These are phyloP conservation scores for Rubia occidens DNA, from an alignment of 305 asterid genomes.

Conservation along the genomic window DNA sequence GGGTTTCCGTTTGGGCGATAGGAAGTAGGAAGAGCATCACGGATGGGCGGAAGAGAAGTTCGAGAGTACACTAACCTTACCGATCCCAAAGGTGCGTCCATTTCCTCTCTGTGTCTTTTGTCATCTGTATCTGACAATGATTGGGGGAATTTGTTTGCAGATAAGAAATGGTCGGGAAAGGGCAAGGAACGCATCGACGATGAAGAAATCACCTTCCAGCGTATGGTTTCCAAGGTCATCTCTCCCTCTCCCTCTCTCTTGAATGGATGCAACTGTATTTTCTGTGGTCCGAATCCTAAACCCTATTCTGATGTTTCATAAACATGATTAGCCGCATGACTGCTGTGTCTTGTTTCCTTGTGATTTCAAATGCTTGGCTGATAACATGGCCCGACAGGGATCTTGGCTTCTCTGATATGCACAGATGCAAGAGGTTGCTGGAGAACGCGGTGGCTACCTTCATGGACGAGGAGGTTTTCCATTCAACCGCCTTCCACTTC, in stretches of 20 bases:
- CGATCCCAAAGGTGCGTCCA: conserved; percentile 68
- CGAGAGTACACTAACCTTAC: conserved; percentile 90
- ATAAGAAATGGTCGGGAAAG: conserved; percentile 60
- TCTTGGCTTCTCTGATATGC: conserved; percentile 52
- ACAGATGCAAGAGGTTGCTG: conserved; percentile 98
- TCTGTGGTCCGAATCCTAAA: neutral
- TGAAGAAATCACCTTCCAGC: conserved; percentile 86
- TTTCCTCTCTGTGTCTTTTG: neutral
- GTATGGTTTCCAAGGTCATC: conserved; percentile 96
- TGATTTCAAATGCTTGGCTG: conserved; percentile 34
- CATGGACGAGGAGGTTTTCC: conserved; percentile 92
- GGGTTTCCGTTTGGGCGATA: neutral
- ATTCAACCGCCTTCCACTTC: conserved; percentile 10
- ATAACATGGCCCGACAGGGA: conserved; percentile 99
- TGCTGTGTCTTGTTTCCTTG: neutral
- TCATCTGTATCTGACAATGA: neutral
- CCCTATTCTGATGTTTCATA: neutral
- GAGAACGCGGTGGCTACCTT: conserved; percentile 99
- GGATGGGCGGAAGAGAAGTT: conserved; percentile 92
- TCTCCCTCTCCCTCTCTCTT: neutral
- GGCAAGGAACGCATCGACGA: conserved; percentile 83
- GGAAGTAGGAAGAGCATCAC: neutral
- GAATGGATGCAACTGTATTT: neutral
- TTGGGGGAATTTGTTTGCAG: conserved; percentile 29
- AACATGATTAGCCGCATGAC: too few species aligned